Base-by-base conservation (phyloP, 1,284 basidiomycete genomes). In the Vanrija sp. region DNA sequence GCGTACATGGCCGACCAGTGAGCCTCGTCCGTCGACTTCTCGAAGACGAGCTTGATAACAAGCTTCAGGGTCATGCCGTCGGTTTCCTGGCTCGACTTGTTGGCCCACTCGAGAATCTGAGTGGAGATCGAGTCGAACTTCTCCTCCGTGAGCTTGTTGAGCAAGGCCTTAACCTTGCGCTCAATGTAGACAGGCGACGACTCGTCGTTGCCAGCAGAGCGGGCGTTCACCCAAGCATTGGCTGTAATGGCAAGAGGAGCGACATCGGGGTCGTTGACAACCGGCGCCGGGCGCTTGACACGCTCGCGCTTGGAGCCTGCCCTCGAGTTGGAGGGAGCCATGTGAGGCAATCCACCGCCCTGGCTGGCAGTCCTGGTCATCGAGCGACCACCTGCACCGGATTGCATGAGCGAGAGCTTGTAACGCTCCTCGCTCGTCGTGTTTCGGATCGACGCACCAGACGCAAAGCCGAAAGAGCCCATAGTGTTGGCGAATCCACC, bases 1-100 rank as follows among this genome's bases (percentile, higher is more conserved):
- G 95, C 95, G 74, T 98, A 97, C 89, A 97, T 96, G 79, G 91
- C 89, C 10, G 89, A 93, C 87, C 89, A 96, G 36, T 86, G 85
- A 16, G 90, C 90, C 76, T 98, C 93, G 76, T 95, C 90, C 20
- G 89, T 96, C 4, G 93, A 93, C 81, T 95, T 95, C 76, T 98
- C 93, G 75, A 97, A 97, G 43, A 98, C 89, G 51, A 97, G 85
- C 62, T 87, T 85, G 77, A 96, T 97, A 71, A 97, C 94, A 67
- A 94, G 89, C 64, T 94, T 91, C 65, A 98, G 83, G 2, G 93
- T 96, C 58, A 88, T 84, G 4, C 93, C 94, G 70, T 98, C 91
- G 71, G 84, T 89, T 81, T 98, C 94, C 63, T 86, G 83, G 76
- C 87, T 85, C 7, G 89, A 92, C 79, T 85, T 91, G 83, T 98